Conservation (phyloP, 1,139 yeast genomes). For the Candida frijolesensis region DNA sequence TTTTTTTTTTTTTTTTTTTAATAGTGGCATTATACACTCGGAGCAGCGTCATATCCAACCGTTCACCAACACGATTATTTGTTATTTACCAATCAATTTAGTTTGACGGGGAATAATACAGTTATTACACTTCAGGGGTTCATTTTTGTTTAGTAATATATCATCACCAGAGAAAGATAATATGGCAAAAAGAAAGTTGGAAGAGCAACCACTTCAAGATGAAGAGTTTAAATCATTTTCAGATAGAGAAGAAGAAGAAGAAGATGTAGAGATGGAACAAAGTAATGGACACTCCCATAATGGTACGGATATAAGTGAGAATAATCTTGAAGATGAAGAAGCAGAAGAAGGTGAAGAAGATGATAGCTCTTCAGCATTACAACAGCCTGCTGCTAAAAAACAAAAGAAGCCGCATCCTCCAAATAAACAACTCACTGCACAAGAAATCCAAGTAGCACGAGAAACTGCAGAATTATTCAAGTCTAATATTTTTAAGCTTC, state of each 20-base stretch:
- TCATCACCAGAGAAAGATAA: not conserved
- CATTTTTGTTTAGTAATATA: not conserved
- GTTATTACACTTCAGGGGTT: not conserved
- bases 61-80: not conserved
- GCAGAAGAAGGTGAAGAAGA: conserved; percentile 18
- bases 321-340: conserved; percentile 12
- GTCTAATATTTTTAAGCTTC: conserved; percentile 90
- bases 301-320: conserved; percentile 9
- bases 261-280: conserved; percentile 1
- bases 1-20: not conserved
- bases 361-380: conserved; percentile 14
- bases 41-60: not conserved
- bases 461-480: conserved; percentile 94
- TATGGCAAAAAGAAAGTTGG: conserved; percentile 38
- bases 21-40: not conserved
- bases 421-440: conserved; percentile 58
- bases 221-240: conserved; percentile 14
- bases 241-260: conserved; percentile 10
- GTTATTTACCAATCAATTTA: conserved; percentile 4
- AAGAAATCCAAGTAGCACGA: conserved; percentile 86
- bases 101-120: conserved; percentile 1
- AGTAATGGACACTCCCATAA: conserved; percentile 16
- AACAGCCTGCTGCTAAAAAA: conserved; percentile 33
- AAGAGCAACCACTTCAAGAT: conserved; percentile 16
- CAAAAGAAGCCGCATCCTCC: conserved; percentile 21